Evolutionary conservation across 2,329 filamentous ascomycete species (phyloP), one percentile per base, ranked within the genome.

Genomic region (Penicillium sp.): DNA sequence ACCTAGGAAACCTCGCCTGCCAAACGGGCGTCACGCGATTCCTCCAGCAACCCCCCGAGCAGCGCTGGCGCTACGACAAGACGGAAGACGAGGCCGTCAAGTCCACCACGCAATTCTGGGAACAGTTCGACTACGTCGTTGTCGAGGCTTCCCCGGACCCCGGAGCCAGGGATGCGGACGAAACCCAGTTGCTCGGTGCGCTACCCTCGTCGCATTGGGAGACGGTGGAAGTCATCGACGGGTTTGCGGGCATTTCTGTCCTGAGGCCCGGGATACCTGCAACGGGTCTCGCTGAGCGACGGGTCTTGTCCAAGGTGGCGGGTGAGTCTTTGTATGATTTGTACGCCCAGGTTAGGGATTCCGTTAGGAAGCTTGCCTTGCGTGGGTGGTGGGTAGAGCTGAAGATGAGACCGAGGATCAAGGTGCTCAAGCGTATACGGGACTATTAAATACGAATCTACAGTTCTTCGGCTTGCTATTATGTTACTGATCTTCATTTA

Each of bases 1-100:
- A 87, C 67, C 76, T 87, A 59, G 85, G 85, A 59, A 88, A 87
- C 54, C 78, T 88, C 25, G 82, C 85, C 2, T 87, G 84, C 57
- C 86, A 88, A 68, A 87, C 86, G 2, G 86, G 86, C 48, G 81
- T 88, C 14, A 88, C 86, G 0, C 80, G 83, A 0, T 88, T 88
- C 67, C 74, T 86, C 8, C 80, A 85, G 67, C 66, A 73, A 22
- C 70, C 74, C 3, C 54, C 59, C 35, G 63, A 69, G 15, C 8
- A 51, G 58, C 43, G 68, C 5, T 88, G 84, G 84, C 67, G 74
- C 1, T 88, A 88, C 69, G 85, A 88, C 69, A 88, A 88, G 68
- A 85, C 85, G 0, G 84, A 84, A 65, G 77, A 85, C 49, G 75
- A 81, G 31, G 64, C 72, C 2, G 63, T 68, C 2, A 79, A 86